phyloP scores from a whole-genome alignment of 2,329 filamentous ascomycete species.

The Pseudopithomyces chartarum region DNA sequence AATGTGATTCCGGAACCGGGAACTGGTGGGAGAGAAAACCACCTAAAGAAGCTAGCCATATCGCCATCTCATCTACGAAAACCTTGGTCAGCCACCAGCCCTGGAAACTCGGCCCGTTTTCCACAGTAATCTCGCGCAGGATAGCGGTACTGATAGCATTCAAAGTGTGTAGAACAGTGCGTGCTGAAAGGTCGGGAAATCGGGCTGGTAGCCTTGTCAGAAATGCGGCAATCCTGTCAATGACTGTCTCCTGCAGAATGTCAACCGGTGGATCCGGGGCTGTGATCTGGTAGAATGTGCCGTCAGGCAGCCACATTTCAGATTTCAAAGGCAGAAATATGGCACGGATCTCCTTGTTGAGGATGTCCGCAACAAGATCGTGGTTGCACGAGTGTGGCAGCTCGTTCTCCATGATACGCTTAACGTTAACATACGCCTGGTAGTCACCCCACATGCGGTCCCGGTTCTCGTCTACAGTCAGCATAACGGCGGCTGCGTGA shows the following conservation, averaged over 20 bases:
- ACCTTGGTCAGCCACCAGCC: slow-evolving; percentile 96
- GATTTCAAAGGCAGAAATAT: slow-evolving; percentile 72
- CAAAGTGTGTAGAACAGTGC: slow-evolving; percentile 77
- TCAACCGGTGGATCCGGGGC: slow-evolving; percentile 31
- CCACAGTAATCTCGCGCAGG: slow-evolving; percentile 80
- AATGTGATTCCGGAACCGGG: slow-evolving; percentile 33
- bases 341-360: slow-evolving; percentile 67
- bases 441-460: slow-evolving; percentile 97
- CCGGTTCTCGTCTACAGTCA: slow-evolving; percentile 85
- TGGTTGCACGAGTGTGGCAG: slow-evolving; percentile 58
- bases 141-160: slow-evolving; percentile 76
- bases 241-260: slow-evolving; percentile 56
- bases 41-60: slow-evolving; percentile 86
- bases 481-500: slow-evolving; percentile 90
- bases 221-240: slow-evolving; percentile 80
- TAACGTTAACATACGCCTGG: slow-evolving; percentile 66
- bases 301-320: slow-evolving; percentile 66
- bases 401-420: slow-evolving; percentile 61
- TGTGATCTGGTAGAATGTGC: slow-evolving; percentile 50
- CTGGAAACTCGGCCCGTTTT: slow-evolving; percentile 80
- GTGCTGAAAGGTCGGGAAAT: slow-evolving; percentile 75
- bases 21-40: slow-evolving; percentile 74
- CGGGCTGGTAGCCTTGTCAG: slow-evolving; percentile 69
- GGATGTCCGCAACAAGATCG: slow-evolving; percentile 61
- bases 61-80: slow-evolving; percentile 92